These are phyloP conservation scores for Morella rubra DNA, from an alignment of 306 rosid genomes.

Conservation along the genomic window DNA sequence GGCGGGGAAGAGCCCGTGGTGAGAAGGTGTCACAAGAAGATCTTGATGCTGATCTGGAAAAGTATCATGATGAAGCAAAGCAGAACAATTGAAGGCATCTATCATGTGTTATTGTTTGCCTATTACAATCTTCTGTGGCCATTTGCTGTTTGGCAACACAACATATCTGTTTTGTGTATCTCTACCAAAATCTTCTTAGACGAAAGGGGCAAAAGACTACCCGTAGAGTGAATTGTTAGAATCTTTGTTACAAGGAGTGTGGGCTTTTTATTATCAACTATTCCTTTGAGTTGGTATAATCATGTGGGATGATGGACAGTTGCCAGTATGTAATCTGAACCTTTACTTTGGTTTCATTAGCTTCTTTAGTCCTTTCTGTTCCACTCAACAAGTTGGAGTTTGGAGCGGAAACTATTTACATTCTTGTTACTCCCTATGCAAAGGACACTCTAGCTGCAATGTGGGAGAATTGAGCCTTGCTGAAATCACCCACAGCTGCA, in stretches of 20 bases:
- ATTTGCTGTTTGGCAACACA: conserved; percentile 45
- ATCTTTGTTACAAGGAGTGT: conserved; percentile 51
- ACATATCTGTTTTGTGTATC: conserved; percentile 53
- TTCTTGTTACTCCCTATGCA: conserved; percentile 42
- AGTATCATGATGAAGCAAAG: conserved; percentile 90
- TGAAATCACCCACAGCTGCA: conserved; percentile 50
- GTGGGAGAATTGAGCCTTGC: conserved; percentile 57
- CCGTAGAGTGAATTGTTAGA: conserved; percentile 45
- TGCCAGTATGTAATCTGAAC: conserved; percentile 47
- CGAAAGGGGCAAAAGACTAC: conserved; percentile 35
- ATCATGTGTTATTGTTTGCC: conserved; percentile 39
- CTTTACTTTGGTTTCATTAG: conserved; percentile 41
- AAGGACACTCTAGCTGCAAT: conserved; percentile 55
- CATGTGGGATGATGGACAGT: conserved; percentile 53
- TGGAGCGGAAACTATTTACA: conserved; percentile 45
- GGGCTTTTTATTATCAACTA: conserved; percentile 48
- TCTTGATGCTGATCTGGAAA: conserved; percentile 95
- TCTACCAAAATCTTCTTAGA: conserved; percentile 43
- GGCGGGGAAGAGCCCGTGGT: conserved; percentile 49
- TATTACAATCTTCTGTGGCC: conserved; percentile 46
- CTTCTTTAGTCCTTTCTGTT: conserved; percentile 38
- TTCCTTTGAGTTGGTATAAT: conserved; percentile 48
- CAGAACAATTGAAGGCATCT: conserved; percentile 49
- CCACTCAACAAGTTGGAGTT: conserved; percentile 45
- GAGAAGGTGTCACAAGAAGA: conserved; percentile 90